These are phyloP conservation scores for Potentilla sterilis DNA, from an alignment of 306 rosid species.

Conservation along the genomic window DNA sequence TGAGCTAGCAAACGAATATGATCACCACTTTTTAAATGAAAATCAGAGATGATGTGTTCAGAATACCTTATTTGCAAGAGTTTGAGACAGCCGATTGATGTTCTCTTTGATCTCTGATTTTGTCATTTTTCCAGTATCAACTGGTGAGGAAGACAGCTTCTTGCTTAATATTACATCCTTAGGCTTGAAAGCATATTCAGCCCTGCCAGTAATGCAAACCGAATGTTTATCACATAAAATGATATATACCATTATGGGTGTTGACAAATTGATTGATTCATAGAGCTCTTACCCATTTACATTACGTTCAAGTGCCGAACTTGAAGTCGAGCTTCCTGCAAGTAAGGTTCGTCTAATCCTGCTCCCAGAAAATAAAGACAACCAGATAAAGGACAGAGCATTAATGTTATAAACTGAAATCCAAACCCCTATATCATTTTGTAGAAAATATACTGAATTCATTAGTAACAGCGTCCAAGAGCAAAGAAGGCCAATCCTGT, in stretches of 20 bases:
- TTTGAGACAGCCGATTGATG: slow-evolving; percentile 58
- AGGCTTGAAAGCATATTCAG: slow-evolving; percentile 72
- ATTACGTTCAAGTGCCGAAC: slow-evolving; percentile 37
- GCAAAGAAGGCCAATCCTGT: neutral
- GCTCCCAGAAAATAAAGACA: slow-evolving; percentile 23
- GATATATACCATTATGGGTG: neutral
- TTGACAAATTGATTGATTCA: slow-evolving; percentile 1
- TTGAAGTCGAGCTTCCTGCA: slow-evolving; percentile 43
- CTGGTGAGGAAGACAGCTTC: slow-evolving; percentile 47
- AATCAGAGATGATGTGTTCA: slow-evolving; percentile 5
- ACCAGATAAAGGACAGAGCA: neutral
- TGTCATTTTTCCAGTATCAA: slow-evolving; percentile 43
- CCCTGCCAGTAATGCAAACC: slow-evolving; percentile 41
- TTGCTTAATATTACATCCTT: slow-evolving; percentile 55
- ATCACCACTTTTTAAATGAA: neutral
- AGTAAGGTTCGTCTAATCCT: slow-evolving; percentile 32
- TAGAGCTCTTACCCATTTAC: slow-evolving; percentile 51
- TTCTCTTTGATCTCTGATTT: slow-evolving; percentile 60
- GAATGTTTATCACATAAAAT: slow-evolving; percentile 17
- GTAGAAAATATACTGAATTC: too few species aligned
- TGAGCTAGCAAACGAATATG: neutral
- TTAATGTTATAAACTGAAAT: neutral
- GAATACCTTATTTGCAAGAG: slow-evolving; percentile 60
- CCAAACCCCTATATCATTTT: too few species aligned
- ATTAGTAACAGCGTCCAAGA: too few species aligned